A percentile compares a stretch with the other conserved stretches of the same genome.
Evolutionary conservation across 371 early-diverging fungal species (phyloP).

Genomic region (Rhizopus sp.): DNA sequence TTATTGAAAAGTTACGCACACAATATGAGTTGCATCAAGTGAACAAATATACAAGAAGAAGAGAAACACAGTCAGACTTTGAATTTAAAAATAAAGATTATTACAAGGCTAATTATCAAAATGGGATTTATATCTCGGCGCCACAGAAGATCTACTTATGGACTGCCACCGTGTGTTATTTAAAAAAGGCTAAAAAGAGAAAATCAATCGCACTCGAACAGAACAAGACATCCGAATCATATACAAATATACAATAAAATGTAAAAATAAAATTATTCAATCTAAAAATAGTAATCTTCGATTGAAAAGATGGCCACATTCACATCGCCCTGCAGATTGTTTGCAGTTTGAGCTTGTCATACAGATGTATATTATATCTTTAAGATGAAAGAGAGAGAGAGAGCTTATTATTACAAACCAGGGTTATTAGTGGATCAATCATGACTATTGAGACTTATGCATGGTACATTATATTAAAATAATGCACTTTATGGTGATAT

Average conservation of each 20-base stretch:
- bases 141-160: background rate
- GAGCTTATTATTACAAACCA: too few relatives aligned
- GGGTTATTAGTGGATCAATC: too few relatives aligned
- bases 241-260: background rate
- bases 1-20: slow-evolving; percentile 23
- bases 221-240: slow-evolving; percentile 24
- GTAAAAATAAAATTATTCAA: too few relatives aligned
- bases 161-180: slow-evolving; percentile 9
- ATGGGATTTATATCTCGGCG: slow-evolving; percentile 12
- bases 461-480: too few relatives aligned
- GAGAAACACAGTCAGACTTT: slow-evolving; percentile 23
- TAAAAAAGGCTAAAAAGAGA: slow-evolving; percentile 10
- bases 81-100: slow-evolving; percentile 22
- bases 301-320: too few relatives aligned
- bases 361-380: too few relatives aligned
- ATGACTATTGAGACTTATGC: too few relatives aligned
- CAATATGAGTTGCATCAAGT: slow-evolving; percentile 30
- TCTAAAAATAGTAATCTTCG: too few relatives aligned
- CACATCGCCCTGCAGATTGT: too few relatives aligned
- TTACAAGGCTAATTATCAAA: slow-evolving; percentile 14
- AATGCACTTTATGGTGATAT: too few relatives aligned
- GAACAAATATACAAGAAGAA: slow-evolving; percentile 24
- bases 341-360: too few relatives aligned
- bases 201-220: slow-evolving; percentile 13
- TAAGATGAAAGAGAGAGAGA: too few relatives aligned